A percentile compares a stretch with the other conserved stretches of the same genome.
These are phyloP conservation scores for Gryganskiella cystojenkinii DNA, from an alignment of 192 early-diverging fungal species.

Conservation along the genomic window DNA sequence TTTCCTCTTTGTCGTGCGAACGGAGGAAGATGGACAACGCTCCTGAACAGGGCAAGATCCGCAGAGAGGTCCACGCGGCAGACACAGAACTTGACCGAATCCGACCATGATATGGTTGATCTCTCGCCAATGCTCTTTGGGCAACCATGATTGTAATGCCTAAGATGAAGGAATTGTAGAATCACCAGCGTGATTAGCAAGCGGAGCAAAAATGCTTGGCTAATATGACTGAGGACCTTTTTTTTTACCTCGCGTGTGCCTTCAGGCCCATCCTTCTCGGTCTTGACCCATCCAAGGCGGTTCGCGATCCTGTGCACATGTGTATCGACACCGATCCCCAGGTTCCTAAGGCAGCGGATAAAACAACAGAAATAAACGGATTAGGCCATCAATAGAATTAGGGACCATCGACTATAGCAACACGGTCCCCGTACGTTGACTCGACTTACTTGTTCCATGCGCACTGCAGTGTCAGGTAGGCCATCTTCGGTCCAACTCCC, in stretches of 20 bases:
- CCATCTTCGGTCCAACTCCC: conserved; percentile 97
- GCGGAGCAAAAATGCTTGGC: neutral
- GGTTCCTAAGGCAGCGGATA: conserved; percentile 56
- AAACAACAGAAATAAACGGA: neutral
- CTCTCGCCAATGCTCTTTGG: conserved; percentile 82
- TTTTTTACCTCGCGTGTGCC: conserved; percentile 70
- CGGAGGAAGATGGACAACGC: conserved; percentile 63
- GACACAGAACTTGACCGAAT: conserved; percentile 88
- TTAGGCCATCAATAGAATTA: neutral
- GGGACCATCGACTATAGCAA: neutral
- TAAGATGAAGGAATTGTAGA: conserved; percentile 23
- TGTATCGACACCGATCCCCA: conserved; percentile 95
- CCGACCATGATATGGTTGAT: conserved; percentile 94
- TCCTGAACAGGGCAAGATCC: conserved; percentile 81
- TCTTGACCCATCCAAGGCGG: conserved; percentile 87
- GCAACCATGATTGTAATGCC: conserved; percentile 85
- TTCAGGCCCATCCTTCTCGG: conserved; percentile 81
- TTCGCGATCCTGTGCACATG: conserved; percentile 95
- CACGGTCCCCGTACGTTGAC: neutral
- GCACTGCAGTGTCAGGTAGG: conserved; percentile 82
- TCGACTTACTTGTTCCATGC: conserved; percentile 81
- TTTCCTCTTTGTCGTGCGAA: neutral
- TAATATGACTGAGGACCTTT: neutral
- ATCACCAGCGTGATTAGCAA: neutral
- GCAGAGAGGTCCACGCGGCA: conserved; percentile 80